Percentiles rank a stretch among this genome's conserved stretches.
Conservation (phyloP, 1,284 basidiomycete species). For the Rhodotorula sp. region DNA sequence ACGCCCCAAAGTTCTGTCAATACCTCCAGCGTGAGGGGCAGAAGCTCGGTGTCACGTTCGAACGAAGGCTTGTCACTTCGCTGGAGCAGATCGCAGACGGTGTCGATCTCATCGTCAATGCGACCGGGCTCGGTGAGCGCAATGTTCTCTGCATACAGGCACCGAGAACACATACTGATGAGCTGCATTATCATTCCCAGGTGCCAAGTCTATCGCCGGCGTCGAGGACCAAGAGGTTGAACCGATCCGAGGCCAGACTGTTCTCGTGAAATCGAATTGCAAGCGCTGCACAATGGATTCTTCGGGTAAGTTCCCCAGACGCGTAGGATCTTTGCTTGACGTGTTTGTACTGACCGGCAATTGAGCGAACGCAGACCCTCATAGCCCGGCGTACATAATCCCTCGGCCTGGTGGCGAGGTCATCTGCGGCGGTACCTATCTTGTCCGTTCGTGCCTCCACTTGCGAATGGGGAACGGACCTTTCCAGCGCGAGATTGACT, state of each 20-base stretch:
- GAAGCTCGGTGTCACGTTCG: slow-evolving; percentile 45
- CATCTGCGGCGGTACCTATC: slow-evolving; percentile 35
- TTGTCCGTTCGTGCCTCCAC: slow-evolving; percentile 7
- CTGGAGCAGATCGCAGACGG: slow-evolving; percentile 49
- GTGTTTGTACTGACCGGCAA: not conserved
- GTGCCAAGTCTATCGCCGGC: slow-evolving; percentile 70
- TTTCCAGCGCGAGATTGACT: not conserved
- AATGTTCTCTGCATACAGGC: no score
- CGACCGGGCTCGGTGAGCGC: slow-evolving; percentile 51
- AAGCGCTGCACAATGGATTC: slow-evolving; percentile 42
- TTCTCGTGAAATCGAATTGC: slow-evolving; percentile 56
- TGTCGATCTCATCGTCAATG: slow-evolving; percentile 52
- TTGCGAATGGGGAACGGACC: no score
- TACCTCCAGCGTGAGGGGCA: slow-evolving; percentile 46
- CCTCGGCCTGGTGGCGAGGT: slow-evolving; percentile 51
- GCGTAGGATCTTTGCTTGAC: not conserved
- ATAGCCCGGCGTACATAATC: slow-evolving; percentile 49
- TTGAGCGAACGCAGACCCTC: slow-evolving; percentile 22
- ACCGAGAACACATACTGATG: not conserved
- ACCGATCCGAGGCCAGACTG: slow-evolving; percentile 82
- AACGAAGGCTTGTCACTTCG: slow-evolving; percentile 46
- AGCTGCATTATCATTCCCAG: slow-evolving; percentile 49
- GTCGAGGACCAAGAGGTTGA: slow-evolving; percentile 69
- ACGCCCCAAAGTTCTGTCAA: slow-evolving; percentile 49
- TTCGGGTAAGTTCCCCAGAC: not conserved